Percentiles rank a stretch among this genome's conserved stretches.
These are phyloP conservation scores for Nissolia schottii DNA, from an alignment of 306 rosid species.

Conservation along the genomic window DNA sequence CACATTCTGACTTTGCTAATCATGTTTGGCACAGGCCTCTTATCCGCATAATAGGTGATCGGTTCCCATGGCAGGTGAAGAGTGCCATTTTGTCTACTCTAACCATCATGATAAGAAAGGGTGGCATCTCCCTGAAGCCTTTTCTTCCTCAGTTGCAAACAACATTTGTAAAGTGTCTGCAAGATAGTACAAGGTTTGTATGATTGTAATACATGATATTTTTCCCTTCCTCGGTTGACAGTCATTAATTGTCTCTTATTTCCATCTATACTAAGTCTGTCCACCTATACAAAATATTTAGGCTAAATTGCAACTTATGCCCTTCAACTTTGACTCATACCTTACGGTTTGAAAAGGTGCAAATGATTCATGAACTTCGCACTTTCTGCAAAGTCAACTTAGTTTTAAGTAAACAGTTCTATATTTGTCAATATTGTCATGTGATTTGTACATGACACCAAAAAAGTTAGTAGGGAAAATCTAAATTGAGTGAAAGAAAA, in stretches of 20 bases:
- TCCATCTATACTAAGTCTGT: no score
- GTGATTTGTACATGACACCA: background rate
- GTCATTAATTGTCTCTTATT: background rate
- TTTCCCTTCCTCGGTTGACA: background rate
- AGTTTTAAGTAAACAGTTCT: background rate
- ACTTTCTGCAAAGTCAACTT: background rate
- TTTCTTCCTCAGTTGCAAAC: constrained; percentile 99
- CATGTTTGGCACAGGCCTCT: constrained; percentile 67
- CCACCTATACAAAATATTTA: background rate
- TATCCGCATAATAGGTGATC: constrained; percentile 92
- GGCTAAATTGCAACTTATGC: background rate
- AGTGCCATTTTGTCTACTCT: constrained; percentile 94
- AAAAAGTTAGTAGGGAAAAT: background rate
- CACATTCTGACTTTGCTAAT: constrained; percentile 35
- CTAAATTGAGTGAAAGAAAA: background rate
- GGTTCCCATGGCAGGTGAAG: constrained; percentile 99
- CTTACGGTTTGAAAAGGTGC: background rate
- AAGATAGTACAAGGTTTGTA: constrained; percentile 82
- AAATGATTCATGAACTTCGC: background rate
- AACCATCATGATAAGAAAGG: constrained; percentile 73
- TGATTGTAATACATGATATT: background rate
- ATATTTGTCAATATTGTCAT: background rate
- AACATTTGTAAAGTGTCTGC: constrained; percentile 92
- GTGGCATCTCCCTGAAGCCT: constrained; percentile 84
- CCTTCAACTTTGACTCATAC: background rate